Conservation (phyloP, 2,329 filamentous ascomycete species). For the Fusarium haematococcum region DNA sequence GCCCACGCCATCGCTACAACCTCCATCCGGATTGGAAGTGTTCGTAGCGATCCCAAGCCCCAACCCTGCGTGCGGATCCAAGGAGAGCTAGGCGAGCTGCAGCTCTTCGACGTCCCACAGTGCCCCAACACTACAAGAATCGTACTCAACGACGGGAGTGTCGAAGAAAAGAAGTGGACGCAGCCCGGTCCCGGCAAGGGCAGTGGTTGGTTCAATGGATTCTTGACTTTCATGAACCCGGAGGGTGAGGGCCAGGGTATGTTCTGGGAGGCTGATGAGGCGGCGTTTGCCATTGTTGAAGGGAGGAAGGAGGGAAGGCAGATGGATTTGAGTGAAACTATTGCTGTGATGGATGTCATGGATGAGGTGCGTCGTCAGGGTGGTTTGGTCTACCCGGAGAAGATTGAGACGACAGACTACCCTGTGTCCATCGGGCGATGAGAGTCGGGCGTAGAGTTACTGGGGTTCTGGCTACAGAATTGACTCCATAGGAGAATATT, state of each 20-base stretch:
- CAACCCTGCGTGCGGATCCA: conserved; percentile 80
- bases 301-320: conserved; percentile 79
- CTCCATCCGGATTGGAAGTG: conserved; percentile 60
- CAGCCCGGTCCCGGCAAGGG: conserved; percentile 58
- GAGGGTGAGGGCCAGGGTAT: conserved; percentile 76
- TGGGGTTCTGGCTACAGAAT: neutral
- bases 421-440: neutral
- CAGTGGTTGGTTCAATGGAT: conserved; percentile 26
- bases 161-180: conserved; percentile 61
- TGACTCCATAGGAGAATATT: neutral
- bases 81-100: conserved; percentile 82
- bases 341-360: conserved; percentile 83
- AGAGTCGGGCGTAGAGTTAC: neutral
- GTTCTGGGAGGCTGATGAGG: conserved; percentile 89
- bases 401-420: conserved; percentile 19
- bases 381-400: conserved; percentile 62
- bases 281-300: conserved; percentile 77
- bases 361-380: conserved; percentile 65
- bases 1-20: conserved; percentile 79
- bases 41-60: conserved; percentile 66
- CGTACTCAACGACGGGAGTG: conserved; percentile 62
- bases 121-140: conserved; percentile 73
- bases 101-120: conserved; percentile 77
- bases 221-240: conserved; percentile 49
- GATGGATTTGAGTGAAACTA: conserved; percentile 78